Percentiles rank a stretch among this genome's conserved stretches.
These are phyloP conservation scores for Pseudogymnoascus sp. DNA, from an alignment of 2,329 filamentous ascomycete species.

Conservation along the genomic window DNA sequence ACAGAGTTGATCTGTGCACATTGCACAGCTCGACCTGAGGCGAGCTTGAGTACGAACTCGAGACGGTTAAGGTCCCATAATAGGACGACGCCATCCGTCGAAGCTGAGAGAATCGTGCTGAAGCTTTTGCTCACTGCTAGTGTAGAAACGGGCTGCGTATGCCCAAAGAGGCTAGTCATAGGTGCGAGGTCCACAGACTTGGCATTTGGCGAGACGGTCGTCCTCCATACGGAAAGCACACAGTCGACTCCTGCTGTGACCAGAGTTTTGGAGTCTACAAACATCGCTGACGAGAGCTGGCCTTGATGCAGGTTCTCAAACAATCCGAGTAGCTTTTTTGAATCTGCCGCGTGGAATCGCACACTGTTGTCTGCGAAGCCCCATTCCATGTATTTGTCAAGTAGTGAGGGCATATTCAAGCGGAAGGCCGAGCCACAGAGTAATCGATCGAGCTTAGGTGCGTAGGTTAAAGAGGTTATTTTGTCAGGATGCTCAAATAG, in stretches of 20 bases:
- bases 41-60: slow-evolving; percentile 72
- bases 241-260: slow-evolving; percentile 91
- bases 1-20: slow-evolving; percentile 84
- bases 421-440: slow-evolving; percentile 77
- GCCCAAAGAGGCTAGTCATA: slow-evolving; percentile 77
- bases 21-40: slow-evolving; percentile 49
- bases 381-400: slow-evolving; percentile 92
- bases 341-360: slow-evolving; percentile 81
- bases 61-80: slow-evolving; percentile 92
- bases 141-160: slow-evolving; percentile 72
- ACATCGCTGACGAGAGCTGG: slow-evolving; percentile 72
- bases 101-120: slow-evolving; percentile 77
- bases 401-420: slow-evolving; percentile 75
- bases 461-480: slow-evolving; percentile 70
- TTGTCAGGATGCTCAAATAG: slow-evolving; percentile 65
- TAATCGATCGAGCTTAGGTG: slow-evolving; percentile 70
- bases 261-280: slow-evolving; percentile 83
- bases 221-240: slow-evolving; percentile 71
- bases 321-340: slow-evolving; percentile 71
- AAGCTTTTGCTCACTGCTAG: slow-evolving; percentile 84
- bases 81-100: slow-evolving; percentile 71
- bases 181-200: slow-evolving; percentile 73
- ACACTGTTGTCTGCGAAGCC: slow-evolving; percentile 89
- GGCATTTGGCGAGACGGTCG: slow-evolving; percentile 50
- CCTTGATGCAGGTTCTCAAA: slow-evolving; percentile 93